Evolutionary conservation across 2,329 filamentous ascomycete species (phyloP).

Genomic region (Exserohilum rostratum): DNA sequence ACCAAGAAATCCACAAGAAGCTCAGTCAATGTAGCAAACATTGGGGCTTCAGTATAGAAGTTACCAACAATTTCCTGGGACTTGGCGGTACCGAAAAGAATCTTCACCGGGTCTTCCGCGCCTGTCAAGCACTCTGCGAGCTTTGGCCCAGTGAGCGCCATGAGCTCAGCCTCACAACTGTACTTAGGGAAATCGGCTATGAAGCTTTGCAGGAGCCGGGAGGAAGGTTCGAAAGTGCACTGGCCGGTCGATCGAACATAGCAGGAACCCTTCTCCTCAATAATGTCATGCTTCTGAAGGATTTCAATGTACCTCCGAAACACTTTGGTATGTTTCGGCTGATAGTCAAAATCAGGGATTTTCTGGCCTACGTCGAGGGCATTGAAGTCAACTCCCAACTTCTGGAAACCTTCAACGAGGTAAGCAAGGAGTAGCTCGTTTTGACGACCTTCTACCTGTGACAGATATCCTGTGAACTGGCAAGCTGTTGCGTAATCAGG

Average conservation of each 20-base stretch:
- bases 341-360: conserved; percentile 9
- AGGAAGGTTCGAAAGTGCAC: background rate
- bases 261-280: conserved; percentile 4
- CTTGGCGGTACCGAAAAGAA: conserved; percentile 19
- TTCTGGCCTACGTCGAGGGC: conserved; percentile 1
- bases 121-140: conserved; percentile 22
- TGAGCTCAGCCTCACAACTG: conserved; percentile 14
- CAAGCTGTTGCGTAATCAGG: conserved; percentile 3
- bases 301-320: conserved; percentile 13
- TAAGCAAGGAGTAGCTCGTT: conserved; percentile 21
- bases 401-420: conserved; percentile 19
- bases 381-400: conserved; percentile 13
- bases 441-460: conserved; percentile 9
- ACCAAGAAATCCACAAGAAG: conserved; percentile 18
- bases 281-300: conserved; percentile 12
- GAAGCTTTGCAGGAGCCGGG: background rate
- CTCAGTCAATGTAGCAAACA: conserved; percentile 23
- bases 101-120: conserved; percentile 14
- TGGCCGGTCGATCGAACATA: background rate
- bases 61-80: conserved; percentile 19
- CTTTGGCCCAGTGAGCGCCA: conserved; percentile 16
- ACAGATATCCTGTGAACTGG: conserved; percentile 11
- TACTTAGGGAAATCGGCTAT: conserved; percentile 17
- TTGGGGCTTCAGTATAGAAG: conserved; percentile 23
- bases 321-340: conserved; percentile 13